phyloP scores from a whole-genome alignment of 108 stramenopile genomes.

The Nitzschia sp. region DNA sequence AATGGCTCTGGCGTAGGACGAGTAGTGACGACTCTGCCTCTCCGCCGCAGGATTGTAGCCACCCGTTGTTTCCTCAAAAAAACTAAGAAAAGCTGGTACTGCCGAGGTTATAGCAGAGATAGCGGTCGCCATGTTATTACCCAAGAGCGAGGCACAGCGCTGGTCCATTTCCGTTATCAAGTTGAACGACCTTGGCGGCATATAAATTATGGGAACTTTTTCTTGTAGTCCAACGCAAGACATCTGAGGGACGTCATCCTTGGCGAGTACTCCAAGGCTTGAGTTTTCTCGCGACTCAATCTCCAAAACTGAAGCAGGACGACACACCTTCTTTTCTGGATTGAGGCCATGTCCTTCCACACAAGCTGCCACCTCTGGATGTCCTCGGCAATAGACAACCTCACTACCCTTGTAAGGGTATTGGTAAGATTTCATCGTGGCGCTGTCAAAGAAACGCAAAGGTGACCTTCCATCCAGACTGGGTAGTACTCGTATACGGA shows the following conservation, averaged over 20 bases:
- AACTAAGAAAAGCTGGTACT: no score
- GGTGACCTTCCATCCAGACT: conserved; percentile 33
- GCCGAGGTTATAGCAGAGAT: no score
- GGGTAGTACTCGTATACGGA: conserved; percentile 46
- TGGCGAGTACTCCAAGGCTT: neutral
- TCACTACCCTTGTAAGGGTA: conserved; percentile 54
- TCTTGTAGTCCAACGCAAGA: conserved; percentile 44
- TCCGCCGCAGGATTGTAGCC: neutral
- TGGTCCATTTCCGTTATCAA: neutral
- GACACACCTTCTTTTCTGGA: conserved; percentile 28
- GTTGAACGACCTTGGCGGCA: conserved; percentile 1
- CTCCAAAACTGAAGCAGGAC: conserved; percentile 8
- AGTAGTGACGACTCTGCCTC: neutral
- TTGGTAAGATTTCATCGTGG: conserved; percentile 67
- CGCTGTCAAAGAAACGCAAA: conserved; percentile 70
- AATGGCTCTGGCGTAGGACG: no score
- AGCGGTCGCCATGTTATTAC: no score
- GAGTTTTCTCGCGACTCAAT: neutral
- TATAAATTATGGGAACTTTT: conserved; percentile 5
- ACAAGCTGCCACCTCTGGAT: conserved; percentile 16
- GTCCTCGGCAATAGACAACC: conserved; percentile 42
- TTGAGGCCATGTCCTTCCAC: conserved; percentile 28
- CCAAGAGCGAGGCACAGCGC: neutral
- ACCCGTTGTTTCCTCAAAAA: no score
- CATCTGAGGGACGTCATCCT: conserved; percentile 26